Conservation (phyloP, 176 grass and related monocot species). For the Phoenix roebelenii region DNA sequence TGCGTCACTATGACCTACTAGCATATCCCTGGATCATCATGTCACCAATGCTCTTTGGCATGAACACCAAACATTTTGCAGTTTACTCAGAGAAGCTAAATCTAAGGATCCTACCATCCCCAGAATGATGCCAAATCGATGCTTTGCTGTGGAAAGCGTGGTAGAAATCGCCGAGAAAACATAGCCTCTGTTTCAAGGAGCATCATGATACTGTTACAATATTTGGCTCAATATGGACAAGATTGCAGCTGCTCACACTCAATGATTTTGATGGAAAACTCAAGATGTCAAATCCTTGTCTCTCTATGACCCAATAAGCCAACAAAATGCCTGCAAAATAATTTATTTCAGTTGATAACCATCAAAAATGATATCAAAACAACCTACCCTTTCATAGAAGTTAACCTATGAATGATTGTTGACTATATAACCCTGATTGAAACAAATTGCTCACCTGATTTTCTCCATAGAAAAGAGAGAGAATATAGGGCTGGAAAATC, state of each 20-base stretch:
- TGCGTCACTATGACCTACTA: neutral
- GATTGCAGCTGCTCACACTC: neutral
- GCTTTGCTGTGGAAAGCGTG: neutral
- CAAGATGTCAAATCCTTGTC: slow-evolving; percentile 1
- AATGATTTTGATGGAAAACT: neutral
- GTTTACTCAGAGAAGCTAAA: neutral
- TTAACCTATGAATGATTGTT: neutral
- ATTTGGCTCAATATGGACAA: neutral
- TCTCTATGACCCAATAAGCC: slow-evolving; percentile 9
- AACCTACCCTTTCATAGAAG: neutral
- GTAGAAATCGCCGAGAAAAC: neutral
- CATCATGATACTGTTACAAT: neutral
- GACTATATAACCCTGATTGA: neutral
- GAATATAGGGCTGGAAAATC: too few relatives aligned
- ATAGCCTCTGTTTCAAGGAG: neutral
- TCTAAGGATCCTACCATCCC: neutral
- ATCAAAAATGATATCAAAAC: slow-evolving; percentile 1
- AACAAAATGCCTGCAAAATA: slow-evolving; percentile 11
- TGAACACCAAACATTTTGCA: slow-evolving; percentile 1
- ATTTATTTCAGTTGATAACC: slow-evolving; percentile 8
- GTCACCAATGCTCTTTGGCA: neutral
- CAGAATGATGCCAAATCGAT: neutral
- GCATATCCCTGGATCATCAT: neutral
- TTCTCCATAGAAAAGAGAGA: too few relatives aligned
- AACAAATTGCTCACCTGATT: slow-evolving; percentile 2